Conservation (phyloP, 176 grass and related monocot species). For the Oryza meyeriana region DNA sequence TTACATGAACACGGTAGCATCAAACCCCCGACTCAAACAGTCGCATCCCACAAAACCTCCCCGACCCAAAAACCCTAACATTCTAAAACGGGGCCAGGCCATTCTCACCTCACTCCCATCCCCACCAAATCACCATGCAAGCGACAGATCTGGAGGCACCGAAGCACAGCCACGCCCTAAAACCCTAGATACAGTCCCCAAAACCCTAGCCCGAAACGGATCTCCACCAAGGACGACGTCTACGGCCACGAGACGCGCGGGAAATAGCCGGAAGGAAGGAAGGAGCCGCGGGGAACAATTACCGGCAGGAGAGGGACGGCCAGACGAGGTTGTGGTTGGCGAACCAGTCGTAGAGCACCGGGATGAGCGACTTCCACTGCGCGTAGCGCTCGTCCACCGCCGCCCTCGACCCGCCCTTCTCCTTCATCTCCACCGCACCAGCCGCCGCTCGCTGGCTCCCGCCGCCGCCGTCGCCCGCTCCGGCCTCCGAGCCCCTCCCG, state of each 20-base stretch:
- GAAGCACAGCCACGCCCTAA: conserved; percentile 13
- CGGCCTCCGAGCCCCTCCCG: not conserved
- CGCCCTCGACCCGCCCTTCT: conserved; percentile 53
- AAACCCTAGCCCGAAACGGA: conserved; percentile 34
- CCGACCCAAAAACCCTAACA: conserved; percentile 45
- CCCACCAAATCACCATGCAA: conserved; percentile 15
- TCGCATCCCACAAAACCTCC: conserved; percentile 9
- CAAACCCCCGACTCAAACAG: conserved; percentile 7
- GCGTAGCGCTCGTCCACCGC: conserved; percentile 72
- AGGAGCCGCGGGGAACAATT: not conserved
- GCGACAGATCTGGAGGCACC: conserved; percentile 13
- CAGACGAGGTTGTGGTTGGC: conserved; percentile 91
- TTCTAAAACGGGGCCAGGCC: not conserved
- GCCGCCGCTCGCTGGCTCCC: not conserved
- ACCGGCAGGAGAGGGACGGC: conserved; percentile 94
- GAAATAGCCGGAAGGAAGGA: not conserved
- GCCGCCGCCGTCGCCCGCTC: conserved; percentile 26
- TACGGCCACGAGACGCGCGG: not conserved
- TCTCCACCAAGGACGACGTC: not conserved
- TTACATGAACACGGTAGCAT: not conserved
- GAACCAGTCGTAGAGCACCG: conserved; percentile 94
- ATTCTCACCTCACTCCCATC: not conserved
- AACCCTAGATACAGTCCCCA: conserved; percentile 42
- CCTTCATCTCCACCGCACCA: conserved; percentile 39
- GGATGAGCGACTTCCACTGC: conserved; percentile 89